Conservation (phyloP, 2,329 filamentous ascomycete species). For the Shiraia bambusicola region DNA sequence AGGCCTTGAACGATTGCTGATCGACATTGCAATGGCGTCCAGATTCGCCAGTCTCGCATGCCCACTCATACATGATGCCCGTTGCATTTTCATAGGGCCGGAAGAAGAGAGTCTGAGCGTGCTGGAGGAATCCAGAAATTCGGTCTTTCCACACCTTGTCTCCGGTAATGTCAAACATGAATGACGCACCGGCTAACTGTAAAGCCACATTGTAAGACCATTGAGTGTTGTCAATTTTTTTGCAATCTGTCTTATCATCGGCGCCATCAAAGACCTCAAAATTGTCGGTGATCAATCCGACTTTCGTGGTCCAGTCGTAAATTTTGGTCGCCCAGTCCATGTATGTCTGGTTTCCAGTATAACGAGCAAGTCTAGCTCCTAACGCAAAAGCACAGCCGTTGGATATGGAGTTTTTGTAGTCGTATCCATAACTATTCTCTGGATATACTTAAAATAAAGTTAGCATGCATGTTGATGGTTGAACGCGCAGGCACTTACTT, state of each 20-base stretch:
- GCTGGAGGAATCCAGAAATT: conserved; percentile 60
- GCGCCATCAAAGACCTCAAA: conserved; percentile 60
- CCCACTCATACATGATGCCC: conserved; percentile 64
- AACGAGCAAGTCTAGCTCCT: conserved; percentile 71
- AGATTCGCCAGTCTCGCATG: conserved; percentile 59
- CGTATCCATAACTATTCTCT: conserved; percentile 70
- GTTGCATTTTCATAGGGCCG: conserved; percentile 51
- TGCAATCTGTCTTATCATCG: conserved; percentile 55
- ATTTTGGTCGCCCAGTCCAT: conserved; percentile 65
- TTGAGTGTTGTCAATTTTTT: conserved; percentile 53
- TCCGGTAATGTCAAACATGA: conserved; percentile 57
- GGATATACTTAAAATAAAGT: conserved; percentile 55
- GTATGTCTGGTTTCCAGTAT: conserved; percentile 62
- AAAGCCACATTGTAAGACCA: conserved; percentile 62
- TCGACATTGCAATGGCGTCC: conserved; percentile 64
- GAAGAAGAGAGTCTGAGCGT: conserved; percentile 54
- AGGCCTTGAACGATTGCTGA: conserved; percentile 75
- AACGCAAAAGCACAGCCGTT: conserved; percentile 85
- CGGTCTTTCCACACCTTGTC: conserved; percentile 58
- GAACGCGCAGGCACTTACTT: conserved; percentile 36
- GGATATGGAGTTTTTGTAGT: conserved; percentile 80
- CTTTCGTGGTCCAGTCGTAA: conserved; percentile 59
- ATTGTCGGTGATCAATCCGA: conserved; percentile 53
- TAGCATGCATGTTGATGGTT: too few relatives aligned
- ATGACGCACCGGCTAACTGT: conserved; percentile 57